phyloP scores from a whole-genome alignment of 495 filamentous ascomycete genomes.

The Hyaloscypha hepaticicola region DNA sequence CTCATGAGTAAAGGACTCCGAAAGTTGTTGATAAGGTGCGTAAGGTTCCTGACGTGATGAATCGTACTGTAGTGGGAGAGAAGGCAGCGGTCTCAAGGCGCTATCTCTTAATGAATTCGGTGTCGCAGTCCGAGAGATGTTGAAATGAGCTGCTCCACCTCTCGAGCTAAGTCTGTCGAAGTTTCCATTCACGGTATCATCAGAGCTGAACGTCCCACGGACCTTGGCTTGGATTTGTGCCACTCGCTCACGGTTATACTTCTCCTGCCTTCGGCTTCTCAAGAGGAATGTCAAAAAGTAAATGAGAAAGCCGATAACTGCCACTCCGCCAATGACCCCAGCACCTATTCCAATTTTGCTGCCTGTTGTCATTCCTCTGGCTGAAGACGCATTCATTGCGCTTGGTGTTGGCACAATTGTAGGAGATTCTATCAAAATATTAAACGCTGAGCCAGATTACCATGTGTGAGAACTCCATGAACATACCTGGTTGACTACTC shows the following conservation, averaged over 20 bases:
- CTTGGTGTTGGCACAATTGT: neutral
- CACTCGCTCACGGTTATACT: neutral
- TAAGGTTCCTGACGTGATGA: neutral
- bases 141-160: neutral
- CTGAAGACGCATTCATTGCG: neutral
- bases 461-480: too few species aligned
- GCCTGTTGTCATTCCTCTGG: neutral
- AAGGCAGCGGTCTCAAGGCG: neutral
- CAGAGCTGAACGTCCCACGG: neutral
- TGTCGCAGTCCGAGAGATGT: neutral
- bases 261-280: conserved; percentile 5
- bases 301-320: conserved; percentile 1
- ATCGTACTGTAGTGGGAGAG: neutral
- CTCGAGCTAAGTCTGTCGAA: neutral
- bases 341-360: conserved; percentile 1
- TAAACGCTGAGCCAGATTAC: neutral
- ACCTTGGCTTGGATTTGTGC: conserved; percentile 1
- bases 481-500: neutral
- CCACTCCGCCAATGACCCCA: neutral
- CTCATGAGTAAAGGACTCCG: neutral
- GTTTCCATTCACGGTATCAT: neutral
- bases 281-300: conserved; percentile 1
- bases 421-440: neutral
- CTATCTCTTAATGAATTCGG: neutral
- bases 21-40: neutral